phyloP scores from a whole-genome alignment of 495 filamentous ascomycete species.

The Hypoxylon fuscum region DNA sequence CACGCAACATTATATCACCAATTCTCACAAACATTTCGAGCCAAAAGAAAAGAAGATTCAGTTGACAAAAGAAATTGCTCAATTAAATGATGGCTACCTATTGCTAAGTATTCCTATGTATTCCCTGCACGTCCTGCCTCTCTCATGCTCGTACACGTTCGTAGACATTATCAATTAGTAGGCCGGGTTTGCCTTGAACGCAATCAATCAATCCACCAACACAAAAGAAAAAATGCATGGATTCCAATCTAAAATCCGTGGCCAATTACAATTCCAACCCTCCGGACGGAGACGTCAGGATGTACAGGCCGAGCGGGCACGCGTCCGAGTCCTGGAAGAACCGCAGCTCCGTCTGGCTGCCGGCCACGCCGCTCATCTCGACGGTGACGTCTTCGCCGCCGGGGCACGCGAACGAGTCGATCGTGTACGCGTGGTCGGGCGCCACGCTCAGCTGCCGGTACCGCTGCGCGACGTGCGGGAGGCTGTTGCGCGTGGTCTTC shows the following conservation, averaged over 20 bases:
- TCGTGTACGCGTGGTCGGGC: conserved; percentile 64
- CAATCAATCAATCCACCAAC: not conserved
- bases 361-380: conserved; percentile 57
- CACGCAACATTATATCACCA: too few species aligned
- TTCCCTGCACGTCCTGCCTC: not conserved
- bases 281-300: conserved; percentile 48
- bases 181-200: not conserved
- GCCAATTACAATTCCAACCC: conserved; percentile 18
- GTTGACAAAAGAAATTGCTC: conserved; percentile 29
- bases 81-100: conserved; percentile 24
- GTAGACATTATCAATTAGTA: conserved; percentile 14
- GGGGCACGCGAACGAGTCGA: conserved; percentile 66
- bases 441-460: conserved; percentile 59
- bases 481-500: conserved; percentile 61
- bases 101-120: conserved; percentile 14
- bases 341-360: conserved; percentile 61
- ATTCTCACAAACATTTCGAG: too few species aligned
- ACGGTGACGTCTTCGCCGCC: conserved; percentile 60
- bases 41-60: too few species aligned
- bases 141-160: conserved; percentile 15
- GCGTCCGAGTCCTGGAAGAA: conserved; percentile 73
- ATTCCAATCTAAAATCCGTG: conserved; percentile 3
- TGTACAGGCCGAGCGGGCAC: conserved; percentile 70
- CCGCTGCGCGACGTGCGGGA: conserved; percentile 56
- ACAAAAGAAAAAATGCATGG: not conserved